Evolutionary conservation across 306 rosid species (phyloP).

Genomic region (Vigna unguiculata): DNA sequence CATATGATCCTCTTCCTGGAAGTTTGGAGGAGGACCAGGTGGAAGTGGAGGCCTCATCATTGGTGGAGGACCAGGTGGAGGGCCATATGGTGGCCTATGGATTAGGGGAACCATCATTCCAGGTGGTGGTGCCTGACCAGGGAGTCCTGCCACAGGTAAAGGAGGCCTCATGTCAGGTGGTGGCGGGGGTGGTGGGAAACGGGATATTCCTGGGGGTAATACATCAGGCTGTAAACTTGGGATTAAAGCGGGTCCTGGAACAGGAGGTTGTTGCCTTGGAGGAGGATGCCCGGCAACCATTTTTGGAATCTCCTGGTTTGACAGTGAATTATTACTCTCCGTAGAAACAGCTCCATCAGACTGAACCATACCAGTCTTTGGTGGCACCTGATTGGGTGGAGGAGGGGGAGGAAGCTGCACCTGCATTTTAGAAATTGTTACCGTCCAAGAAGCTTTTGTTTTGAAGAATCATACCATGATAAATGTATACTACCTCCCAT

Average conservation of each 20-base stretch:
- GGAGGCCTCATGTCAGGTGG: constrained; percentile 89
- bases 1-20: constrained; percentile 70
- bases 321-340: constrained; percentile 56
- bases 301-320: constrained; percentile 66
- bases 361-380: constrained; percentile 59
- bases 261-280: constrained; percentile 74
- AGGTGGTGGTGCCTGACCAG: constrained; percentile 72
- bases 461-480: constrained; percentile 33
- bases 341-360: constrained; percentile 64
- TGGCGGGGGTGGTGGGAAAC: constrained; percentile 86
- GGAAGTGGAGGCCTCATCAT: constrained; percentile 99
- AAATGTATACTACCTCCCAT: constrained; percentile 24
- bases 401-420: constrained; percentile 91
- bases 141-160: constrained; percentile 70
- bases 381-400: constrained; percentile 77
- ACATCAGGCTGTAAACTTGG: constrained; percentile 76
- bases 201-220: constrained; percentile 91
- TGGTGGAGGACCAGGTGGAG: constrained; percentile 96
- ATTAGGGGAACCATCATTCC: constrained; percentile 89
- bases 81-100: constrained; percentile 93
- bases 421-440: constrained; percentile 58
- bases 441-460: constrained; percentile 18
- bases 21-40: constrained; percentile 97
- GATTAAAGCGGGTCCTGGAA: constrained; percentile 66
- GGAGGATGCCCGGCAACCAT: constrained; percentile 90